These are phyloP conservation scores for Nakazawaea ambrosiae DNA, from an alignment of 805 yeast species.

Conservation along the genomic window DNA sequence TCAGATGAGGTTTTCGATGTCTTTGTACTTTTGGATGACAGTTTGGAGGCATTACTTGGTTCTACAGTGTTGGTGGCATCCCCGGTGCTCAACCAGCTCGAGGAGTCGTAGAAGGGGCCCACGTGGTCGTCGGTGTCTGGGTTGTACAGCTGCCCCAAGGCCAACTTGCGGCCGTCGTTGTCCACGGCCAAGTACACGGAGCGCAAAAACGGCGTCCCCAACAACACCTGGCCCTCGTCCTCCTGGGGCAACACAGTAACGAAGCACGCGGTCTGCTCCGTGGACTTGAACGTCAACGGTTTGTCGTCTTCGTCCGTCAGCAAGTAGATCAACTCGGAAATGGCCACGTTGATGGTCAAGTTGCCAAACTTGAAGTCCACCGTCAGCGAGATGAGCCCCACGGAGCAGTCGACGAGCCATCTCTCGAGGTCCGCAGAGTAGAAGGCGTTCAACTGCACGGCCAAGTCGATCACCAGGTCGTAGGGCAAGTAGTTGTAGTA, in stretches of 20 bases:
- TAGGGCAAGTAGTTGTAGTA: slow-evolving; percentile 46
- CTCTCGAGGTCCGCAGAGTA: slow-evolving; percentile 36
- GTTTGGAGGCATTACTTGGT: background rate
- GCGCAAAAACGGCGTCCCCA: slow-evolving; percentile 55
- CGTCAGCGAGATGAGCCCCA: slow-evolving; percentile 40
- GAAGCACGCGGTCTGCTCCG: slow-evolving; percentile 50
- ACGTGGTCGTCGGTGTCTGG: background rate
- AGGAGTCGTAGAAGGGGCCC: no score
- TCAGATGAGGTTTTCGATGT: background rate
- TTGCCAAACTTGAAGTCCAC: slow-evolving; percentile 49
- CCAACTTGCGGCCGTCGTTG: slow-evolving; percentile 47
- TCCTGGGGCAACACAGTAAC: slow-evolving; percentile 44
- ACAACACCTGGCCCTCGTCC: slow-evolving; percentile 38
- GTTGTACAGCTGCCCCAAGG: slow-evolving; percentile 40
- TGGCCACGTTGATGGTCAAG: slow-evolving; percentile 40
- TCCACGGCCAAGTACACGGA: slow-evolving; percentile 57
- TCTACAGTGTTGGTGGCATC: slow-evolving; percentile 5
- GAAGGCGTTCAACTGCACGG: slow-evolving; percentile 64
- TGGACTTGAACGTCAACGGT: slow-evolving; percentile 36
- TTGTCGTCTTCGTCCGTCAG: slow-evolving; percentile 28
- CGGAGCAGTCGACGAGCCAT: slow-evolving; percentile 62
- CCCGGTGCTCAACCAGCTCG: no score
- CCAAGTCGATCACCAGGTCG: slow-evolving; percentile 49
- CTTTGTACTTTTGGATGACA: background rate
- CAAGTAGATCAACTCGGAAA: slow-evolving; percentile 36